Base-by-base conservation (phyloP, 2,329 filamentous ascomycete genomes). In the Alternaria viburni region DNA sequence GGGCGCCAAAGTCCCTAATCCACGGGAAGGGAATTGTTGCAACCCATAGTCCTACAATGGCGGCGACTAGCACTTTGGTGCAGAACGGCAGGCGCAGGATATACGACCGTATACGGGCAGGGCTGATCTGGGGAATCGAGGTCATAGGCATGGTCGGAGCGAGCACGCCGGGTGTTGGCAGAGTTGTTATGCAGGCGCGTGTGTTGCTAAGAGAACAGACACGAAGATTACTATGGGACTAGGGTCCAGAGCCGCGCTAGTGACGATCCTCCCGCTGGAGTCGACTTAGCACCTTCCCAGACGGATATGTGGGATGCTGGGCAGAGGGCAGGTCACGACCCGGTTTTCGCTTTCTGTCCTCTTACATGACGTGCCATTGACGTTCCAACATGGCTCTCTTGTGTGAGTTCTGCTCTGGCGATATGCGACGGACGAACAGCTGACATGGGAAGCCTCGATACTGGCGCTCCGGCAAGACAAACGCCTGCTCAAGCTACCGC, bases 11-110 rank as follows among this genome's bases (percentile, higher is more conserved):
- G 82, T 90, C 83, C 74, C 86, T 84, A 57, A 97, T 87, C 88
- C 90, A 94, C 9, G 90, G 82, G 15, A 88, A 85, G 72, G 92
- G 90, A 43, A 94, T 78, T 47, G 90, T 86, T 7, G 90, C 83
- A 36, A 93, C 72, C 88, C 91, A 96, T 66, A 93, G 86, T 12
- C 84, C 82, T 30, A 91, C 74, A 61, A 97, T 91, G 47, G 90
- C 81, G 5, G 89, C 74, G 19, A 93, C 78, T 13, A 93, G 86
- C 17, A 86, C 80, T 54, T 94, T 89, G 25, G 96, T 97, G 77
- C 96, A 93, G 2, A 98, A 85, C 36, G 96, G 95, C n/a, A 98
- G 85, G 52, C 93, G 90, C 64, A 92, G 85, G 69, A 97, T 75
- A 79, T 97, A 97, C 9, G 92, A 92, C 69, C 93, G 90, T 72